Conservation (phyloP, 1,284 basidiomycete genomes). For the Moesziomyces antarcticus region DNA sequence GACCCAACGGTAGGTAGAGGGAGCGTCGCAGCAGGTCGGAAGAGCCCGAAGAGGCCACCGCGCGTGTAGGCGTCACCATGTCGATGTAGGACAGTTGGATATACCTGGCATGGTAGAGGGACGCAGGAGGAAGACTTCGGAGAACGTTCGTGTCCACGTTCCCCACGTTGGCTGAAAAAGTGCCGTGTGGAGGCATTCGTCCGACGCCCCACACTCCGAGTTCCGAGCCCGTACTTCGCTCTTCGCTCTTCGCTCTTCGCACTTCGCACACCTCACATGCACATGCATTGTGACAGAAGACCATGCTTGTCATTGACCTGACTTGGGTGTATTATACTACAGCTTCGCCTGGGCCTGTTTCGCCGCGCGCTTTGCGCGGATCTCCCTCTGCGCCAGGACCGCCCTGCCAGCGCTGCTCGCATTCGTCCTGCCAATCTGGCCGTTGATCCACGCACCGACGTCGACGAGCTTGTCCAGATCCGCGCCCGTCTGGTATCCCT, state of each 20-base stretch:
- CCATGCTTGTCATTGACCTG: background rate
- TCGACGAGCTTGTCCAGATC: slow-evolving; percentile 68
- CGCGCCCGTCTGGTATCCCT: slow-evolving; percentile 77
- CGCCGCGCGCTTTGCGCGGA: slow-evolving; percentile 22
- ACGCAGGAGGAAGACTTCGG: too few species aligned
- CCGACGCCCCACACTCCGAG: slow-evolving; percentile 1
- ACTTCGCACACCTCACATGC: slow-evolving; percentile 1
- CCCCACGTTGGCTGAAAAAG: background rate
- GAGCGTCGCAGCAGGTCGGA: slow-evolving; percentile 10
- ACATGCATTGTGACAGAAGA: too few species aligned
- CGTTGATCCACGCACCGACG: slow-evolving; percentile 48
- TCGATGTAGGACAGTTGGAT: background rate
- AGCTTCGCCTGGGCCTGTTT: slow-evolving; percentile 20
- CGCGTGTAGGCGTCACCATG: background rate
- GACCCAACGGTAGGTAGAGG: slow-evolving; percentile 18
- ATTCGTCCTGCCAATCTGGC: slow-evolving; percentile 37
- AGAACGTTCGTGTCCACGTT: slow-evolving; percentile 18
- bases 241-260: background rate
- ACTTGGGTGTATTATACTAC: background rate
- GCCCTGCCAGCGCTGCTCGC: slow-evolving; percentile 49
- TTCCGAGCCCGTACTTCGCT: slow-evolving; percentile 1
- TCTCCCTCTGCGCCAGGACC: slow-evolving; percentile 42
- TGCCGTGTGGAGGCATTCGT: slow-evolving; percentile 17
- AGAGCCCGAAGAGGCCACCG: background rate
- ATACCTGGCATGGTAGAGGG: background rate